Evolutionary conservation across 2,329 filamentous ascomycete genomes (phyloP).

Genomic region (Ceratocystis albifundus): DNA sequence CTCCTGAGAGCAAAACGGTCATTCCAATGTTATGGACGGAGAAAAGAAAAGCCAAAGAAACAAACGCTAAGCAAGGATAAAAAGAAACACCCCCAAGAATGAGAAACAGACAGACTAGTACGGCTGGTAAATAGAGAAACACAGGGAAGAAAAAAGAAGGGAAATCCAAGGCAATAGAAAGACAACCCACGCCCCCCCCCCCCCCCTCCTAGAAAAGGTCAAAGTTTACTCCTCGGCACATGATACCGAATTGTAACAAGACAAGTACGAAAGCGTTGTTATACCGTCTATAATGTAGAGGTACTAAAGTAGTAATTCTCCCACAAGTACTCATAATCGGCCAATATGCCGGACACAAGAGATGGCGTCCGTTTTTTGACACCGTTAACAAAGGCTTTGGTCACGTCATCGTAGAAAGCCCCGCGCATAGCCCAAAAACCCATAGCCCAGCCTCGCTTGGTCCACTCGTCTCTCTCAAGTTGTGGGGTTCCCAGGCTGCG

Average conservation of each 20-base stretch:
- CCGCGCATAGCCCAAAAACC: conserved; percentile 95
- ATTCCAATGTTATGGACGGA: neutral
- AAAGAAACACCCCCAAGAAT: neutral
- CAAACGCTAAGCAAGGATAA: neutral
- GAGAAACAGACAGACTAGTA: neutral
- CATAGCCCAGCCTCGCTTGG: conserved; percentile 76
- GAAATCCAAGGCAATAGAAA: neutral
- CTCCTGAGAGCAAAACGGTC: neutral
- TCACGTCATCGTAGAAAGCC: conserved; percentile 91
- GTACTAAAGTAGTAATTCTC: conserved; percentile 90
- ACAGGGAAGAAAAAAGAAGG: neutral
- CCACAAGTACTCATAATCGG: conserved; percentile 97
- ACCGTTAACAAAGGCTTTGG: conserved; percentile 59
- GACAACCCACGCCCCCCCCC: neutral
- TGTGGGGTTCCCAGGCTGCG: conserved; percentile 70
- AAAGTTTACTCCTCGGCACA: neutral
- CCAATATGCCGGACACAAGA: conserved; percentile 72
- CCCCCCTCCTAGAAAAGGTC: neutral
- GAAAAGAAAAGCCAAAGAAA: neutral
- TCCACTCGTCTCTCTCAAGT: conserved; percentile 81
- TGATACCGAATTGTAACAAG: neutral
- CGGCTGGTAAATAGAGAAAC: neutral
- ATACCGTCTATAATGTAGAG: conserved; percentile 31
- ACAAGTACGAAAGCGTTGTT: neutral
- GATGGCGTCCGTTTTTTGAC: conserved; percentile 67